Conservation (phyloP, 1,139 yeast genomes). For the Pichia kudriavzevii region DNA sequence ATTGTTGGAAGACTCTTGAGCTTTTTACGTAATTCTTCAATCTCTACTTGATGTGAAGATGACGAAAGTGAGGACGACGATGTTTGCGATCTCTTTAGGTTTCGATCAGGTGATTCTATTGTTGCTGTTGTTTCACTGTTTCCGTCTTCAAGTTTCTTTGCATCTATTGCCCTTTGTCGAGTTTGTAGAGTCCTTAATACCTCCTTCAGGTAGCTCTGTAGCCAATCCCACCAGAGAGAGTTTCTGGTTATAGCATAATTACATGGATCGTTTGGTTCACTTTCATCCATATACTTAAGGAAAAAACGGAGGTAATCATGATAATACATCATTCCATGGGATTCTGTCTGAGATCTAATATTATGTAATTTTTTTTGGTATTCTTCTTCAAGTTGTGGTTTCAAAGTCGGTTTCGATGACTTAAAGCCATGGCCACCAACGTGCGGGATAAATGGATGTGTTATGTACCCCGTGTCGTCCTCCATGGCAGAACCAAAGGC, state of each 20-base stretch:
- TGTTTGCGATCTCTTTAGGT: too few species aligned
- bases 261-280: slow-evolving; percentile 25
- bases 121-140: too few species aligned
- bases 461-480: too few species aligned
- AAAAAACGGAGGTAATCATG: slow-evolving; percentile 25
- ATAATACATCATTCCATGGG: slow-evolving; percentile 20
- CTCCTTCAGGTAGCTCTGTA: too few species aligned
- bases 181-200: too few species aligned
- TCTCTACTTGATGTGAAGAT: neutral
- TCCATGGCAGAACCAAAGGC: slow-evolving; percentile 26
- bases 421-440: neutral
- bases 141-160: too few species aligned
- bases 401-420: too few species aligned
- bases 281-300: slow-evolving; percentile 26
- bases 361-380: slow-evolving; percentile 4
- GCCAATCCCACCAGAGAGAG: slow-evolving; percentile 25
- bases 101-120: too few species aligned
- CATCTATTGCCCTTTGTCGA: too few species aligned
- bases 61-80: neutral
- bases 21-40: neutral
- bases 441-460: slow-evolving; percentile 1
- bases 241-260: slow-evolving; percentile 25
- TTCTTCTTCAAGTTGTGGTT: slow-evolving; percentile 5
- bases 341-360: slow-evolving; percentile 3
- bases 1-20: slow-evolving; percentile 10